Base-by-base conservation (phyloP, 2,329 filamentous ascomycete genomes). In the Alternaria angustiovoidea region DNA sequence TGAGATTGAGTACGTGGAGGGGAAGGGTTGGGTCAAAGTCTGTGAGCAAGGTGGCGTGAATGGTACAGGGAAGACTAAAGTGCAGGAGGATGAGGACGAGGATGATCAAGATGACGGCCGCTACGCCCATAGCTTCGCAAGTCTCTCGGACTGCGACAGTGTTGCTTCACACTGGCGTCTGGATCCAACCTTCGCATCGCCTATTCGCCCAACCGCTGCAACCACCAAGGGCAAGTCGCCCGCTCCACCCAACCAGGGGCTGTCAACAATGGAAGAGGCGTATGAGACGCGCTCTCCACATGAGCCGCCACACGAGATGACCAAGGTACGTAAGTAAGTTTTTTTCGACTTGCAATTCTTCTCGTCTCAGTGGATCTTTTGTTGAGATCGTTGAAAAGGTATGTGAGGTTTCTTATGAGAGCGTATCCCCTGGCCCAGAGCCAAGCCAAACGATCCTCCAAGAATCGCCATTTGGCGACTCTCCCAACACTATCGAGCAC, bases 141-240 rank as follows among this genome's bases (percentile, higher is more conserved):
- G 44, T n/a, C 51, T 62, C 16, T 51, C 55, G 14, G 55, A 55
- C 18, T 46, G 51, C 11, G 55, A 62, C 4, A 56, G 42, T 3
- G 34, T 47, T 12, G 60, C 52, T 0, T 46, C 46, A 1, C 41
- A 61, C 9, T 47, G 57, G 47, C 48, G 51, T 14, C 2, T 56
- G 14, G 58, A 55, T 14, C 26, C 30, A 18, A 7, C 16, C n/a
- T 30, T 43, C 2, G 12, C 20, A 12, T 1, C 14, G 20, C 34
- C 14, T 4, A 2, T 28, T 2, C 26, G 5, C 7, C 4, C 11
- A 1, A 18, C 2, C 12, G 9, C 26, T 41, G 1, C 5, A 14
- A 16, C 2, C 16, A 30, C 11, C 1, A 12, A 32, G 4, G 18
- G 41, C 16, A 41, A 2, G 3, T 43, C 32, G 4, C 24, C 20